Conservation (phyloP, 352 stramenopile genomes). For the Phytophthora europaea region DNA sequence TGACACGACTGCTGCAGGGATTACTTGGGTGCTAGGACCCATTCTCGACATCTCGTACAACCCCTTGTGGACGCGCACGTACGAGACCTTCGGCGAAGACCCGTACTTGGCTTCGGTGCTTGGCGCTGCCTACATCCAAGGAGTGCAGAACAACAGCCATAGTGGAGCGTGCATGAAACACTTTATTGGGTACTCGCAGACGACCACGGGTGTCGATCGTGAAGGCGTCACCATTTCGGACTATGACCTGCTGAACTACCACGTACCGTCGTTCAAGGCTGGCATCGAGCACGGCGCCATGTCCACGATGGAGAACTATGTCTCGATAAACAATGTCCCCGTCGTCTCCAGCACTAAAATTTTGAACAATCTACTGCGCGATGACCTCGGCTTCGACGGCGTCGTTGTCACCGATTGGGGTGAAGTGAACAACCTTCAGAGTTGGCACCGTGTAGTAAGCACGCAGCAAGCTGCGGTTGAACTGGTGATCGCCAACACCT, state of each 20-base stretch:
- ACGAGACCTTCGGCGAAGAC: conserved; percentile 95
- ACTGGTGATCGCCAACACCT: conserved; percentile 70
- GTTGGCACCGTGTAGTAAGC: conserved; percentile 52
- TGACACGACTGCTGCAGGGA: conserved; percentile 86
- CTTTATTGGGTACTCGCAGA: conserved; percentile 85
- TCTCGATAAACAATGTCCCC: conserved; percentile 88
- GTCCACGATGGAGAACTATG: conserved; percentile 94
- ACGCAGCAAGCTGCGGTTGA: conserved; percentile 56
- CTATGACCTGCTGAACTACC: conserved; percentile 83
- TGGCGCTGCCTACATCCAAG: conserved; percentile 69
- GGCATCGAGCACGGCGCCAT: conserved; percentile 77
- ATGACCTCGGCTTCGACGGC: conserved; percentile 81
- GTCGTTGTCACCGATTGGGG: conserved; percentile 91
- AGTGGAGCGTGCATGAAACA: conserved; percentile 89
- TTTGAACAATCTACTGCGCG: conserved; percentile 72
- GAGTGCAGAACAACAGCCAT: conserved; percentile 73
- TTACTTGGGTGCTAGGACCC: conserved; percentile 90
- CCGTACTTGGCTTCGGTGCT: conserved; percentile 78
- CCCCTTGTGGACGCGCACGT: conserved; percentile 87
- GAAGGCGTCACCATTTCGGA: conserved; percentile 73
- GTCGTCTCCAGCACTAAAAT: conserved; percentile 80
- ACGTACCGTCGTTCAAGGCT: conserved; percentile 75
- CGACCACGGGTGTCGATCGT: conserved; percentile 77
- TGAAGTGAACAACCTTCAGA: conserved; percentile 88
- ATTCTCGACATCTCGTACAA: conserved; percentile 88